Conservation (phyloP, 371 early-diverging fungal species). For the Lichtheimia hyalospora region DNA sequence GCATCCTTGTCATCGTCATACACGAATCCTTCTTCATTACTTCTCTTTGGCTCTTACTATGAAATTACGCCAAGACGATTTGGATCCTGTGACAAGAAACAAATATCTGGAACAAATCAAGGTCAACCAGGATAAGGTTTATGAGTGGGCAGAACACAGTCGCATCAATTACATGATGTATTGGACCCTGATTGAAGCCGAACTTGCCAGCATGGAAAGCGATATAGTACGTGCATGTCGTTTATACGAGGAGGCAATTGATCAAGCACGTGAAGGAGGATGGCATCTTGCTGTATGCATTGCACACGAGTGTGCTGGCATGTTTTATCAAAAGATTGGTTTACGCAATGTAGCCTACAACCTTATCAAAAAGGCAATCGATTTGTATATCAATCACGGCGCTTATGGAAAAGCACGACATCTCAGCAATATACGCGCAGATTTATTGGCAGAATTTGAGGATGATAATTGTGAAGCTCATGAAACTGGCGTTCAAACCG, state of each 20-base stretch:
- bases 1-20: slow-evolving; percentile 44
- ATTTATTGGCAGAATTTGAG: slow-evolving; percentile 23
- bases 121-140: slow-evolving; percentile 24
- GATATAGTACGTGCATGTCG: slow-evolving; percentile 16
- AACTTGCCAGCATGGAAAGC: neutral
- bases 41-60: slow-evolving; percentile 38
- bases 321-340: slow-evolving; percentile 30
- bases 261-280: slow-evolving; percentile 29
- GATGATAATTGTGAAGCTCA: slow-evolving; percentile 29
- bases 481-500: slow-evolving; percentile 43
- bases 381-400: slow-evolving; percentile 28
- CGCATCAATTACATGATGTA: slow-evolving; percentile 30
- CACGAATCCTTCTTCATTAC: slow-evolving; percentile 26
- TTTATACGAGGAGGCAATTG: slow-evolving; percentile 41
- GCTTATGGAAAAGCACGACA: slow-evolving; percentile 45
- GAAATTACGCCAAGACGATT: slow-evolving; percentile 18
- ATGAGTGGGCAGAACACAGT: slow-evolving; percentile 30
- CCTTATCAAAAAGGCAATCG: slow-evolving; percentile 27
- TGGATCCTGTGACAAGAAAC: slow-evolving; percentile 10
- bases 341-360: slow-evolving; percentile 36
- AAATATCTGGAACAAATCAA: slow-evolving; percentile 20
- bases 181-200: slow-evolving; percentile 24
- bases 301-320: slow-evolving; percentile 36
- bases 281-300: slow-evolving; percentile 36
- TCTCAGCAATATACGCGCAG: slow-evolving; percentile 21